A percentile compares a stretch with the other conserved stretches of the same genome.
These are phyloP conservation scores for Pseudogymnoascus destructans DNA, from an alignment of 2,329 filamentous ascomycete species.

Conservation along the genomic window DNA sequence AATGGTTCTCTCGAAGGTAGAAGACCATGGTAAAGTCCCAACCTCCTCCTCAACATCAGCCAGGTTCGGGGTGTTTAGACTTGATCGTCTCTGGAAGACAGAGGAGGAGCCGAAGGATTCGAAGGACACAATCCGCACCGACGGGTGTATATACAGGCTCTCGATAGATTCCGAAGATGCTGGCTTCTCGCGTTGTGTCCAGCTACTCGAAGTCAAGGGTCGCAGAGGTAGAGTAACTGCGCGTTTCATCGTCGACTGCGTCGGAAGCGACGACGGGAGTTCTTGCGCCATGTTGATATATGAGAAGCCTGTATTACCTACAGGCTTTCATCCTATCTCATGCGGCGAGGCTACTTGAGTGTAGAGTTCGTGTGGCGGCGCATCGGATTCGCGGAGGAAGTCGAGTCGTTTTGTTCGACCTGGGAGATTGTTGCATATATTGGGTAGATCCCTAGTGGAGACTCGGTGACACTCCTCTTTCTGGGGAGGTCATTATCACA, in stretches of 20 bases:
- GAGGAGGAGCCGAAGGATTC: slow-evolving; percentile 17
- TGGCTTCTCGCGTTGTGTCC: background rate
- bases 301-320: background rate
- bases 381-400: background rate
- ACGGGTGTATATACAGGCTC: slow-evolving; percentile 20
- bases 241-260: background rate
- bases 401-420: background rate
- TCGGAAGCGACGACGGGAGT: background rate
- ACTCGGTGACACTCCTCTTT: background rate
- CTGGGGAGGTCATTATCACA: background rate
- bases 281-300: background rate
- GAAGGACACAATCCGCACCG: slow-evolving; percentile 41
- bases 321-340: background rate
- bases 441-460: background rate
- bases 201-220: background rate
- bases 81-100: slow-evolving; percentile 9
- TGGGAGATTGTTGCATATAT: background rate
- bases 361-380: background rate
- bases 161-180: background rate
- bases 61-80: slow-evolving; percentile 22
- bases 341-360: background rate
- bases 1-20: slow-evolving; percentile 66
- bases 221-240: slow-evolving; percentile 9
- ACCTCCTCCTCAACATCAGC: slow-evolving; percentile 34
- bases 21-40: slow-evolving; percentile 59